A percentile compares a stretch with the other conserved stretches of the same genome.
Evolutionary conservation across 805 yeast genomes (phyloP).

Genomic region (Saturnispora serradocipensis): DNA sequence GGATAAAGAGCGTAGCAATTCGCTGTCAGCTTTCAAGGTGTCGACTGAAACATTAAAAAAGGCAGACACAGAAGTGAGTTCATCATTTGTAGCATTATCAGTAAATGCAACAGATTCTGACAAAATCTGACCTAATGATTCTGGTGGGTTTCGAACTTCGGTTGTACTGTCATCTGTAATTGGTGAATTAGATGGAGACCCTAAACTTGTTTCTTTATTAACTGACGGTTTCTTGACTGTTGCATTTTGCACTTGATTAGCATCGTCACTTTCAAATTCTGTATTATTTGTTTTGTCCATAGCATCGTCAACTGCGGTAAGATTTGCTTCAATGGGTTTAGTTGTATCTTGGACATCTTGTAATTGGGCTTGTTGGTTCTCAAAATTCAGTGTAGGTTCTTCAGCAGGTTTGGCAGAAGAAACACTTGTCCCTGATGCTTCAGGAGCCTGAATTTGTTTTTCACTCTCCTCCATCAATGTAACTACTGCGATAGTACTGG

Average conservation of each 20-base stretch:
- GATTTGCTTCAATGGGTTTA: not conserved
- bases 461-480: not conserved
- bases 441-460: not conserved
- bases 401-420: not conserved
- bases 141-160: not conserved
- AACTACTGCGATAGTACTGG: not conserved
- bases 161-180: not conserved
- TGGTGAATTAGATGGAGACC: not conserved
- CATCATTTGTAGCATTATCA: conserved; percentile 5
- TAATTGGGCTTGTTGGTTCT: not conserved
- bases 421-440: not conserved
- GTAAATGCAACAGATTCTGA: not conserved
- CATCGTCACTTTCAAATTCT: not conserved
- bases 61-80: conserved; percentile 23
- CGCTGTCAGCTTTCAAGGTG: conserved; percentile 16
- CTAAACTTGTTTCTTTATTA: not conserved
- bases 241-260: not conserved
- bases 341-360: not conserved
- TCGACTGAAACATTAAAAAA: conserved; percentile 27
- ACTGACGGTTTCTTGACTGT: not conserved
- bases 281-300: not conserved
- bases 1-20: conserved; percentile 22
- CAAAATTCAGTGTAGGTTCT: not conserved
- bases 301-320: not conserved
- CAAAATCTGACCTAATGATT: not conserved